These are phyloP conservation scores for Eimeria falciformis DNA, from an alignment of 169 alveolate genomes.

Conservation along the genomic window DNA sequence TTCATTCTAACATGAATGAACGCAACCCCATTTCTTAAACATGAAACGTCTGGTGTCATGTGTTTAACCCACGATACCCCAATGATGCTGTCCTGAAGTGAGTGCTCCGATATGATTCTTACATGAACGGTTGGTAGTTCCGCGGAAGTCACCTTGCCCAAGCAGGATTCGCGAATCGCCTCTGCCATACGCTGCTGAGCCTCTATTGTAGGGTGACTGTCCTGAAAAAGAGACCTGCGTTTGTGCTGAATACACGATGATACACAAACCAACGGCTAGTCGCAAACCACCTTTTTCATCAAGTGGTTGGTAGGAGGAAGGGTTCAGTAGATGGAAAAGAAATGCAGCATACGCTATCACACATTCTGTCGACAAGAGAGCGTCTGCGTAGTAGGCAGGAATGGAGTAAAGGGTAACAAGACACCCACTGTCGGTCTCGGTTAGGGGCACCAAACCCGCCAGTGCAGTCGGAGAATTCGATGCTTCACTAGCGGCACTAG, in stretches of 20 bases:
- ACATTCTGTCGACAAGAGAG: too few relatives aligned
- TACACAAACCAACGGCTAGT: neutral
- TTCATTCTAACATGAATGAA: neutral
- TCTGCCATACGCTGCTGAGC: neutral
- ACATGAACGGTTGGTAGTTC: slow-evolving; percentile 36
- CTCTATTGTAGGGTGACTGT: slow-evolving; percentile 58
- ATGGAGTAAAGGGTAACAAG: too few relatives aligned
- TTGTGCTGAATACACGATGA: neutral
- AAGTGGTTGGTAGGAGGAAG: neutral
- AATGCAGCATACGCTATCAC: too few relatives aligned
- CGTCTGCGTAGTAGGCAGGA: too few relatives aligned
- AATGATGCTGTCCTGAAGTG: too few relatives aligned
- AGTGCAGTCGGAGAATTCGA: too few relatives aligned
- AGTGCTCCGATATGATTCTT: neutral
- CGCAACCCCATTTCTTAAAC: neutral
- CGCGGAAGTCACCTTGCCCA: slow-evolving; percentile 50
- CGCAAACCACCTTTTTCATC: neutral
- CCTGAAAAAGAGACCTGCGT: neutral
- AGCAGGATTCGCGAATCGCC: slow-evolving; percentile 51
- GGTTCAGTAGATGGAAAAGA: too few relatives aligned
- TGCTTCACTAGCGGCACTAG: too few relatives aligned
- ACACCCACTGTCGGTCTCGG: too few relatives aligned
- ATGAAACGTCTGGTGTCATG: neutral
- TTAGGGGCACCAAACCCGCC: too few relatives aligned
- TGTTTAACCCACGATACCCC: neutral